Evolutionary conservation across 2,329 filamentous ascomycete species (phyloP), one percentile per base, ranked within the genome.

Genomic region (Triangularia verruculosa): DNA sequence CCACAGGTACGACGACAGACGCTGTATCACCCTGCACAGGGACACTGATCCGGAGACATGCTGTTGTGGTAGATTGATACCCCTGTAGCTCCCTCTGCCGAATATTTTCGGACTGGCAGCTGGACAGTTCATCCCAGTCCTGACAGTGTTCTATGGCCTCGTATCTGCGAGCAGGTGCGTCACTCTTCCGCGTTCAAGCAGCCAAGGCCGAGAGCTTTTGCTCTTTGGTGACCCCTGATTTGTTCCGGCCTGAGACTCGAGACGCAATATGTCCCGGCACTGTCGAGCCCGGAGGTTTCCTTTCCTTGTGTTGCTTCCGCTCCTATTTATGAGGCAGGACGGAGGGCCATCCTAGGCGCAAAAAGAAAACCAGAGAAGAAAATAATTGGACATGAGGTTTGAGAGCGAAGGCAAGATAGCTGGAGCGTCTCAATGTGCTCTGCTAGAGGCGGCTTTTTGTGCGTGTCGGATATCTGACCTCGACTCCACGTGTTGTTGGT

Each of bases 41-140:
- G 54, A 63, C 62, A 58, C 32, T 53, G 60, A 59, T 28, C 57
- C 56, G 52, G 60, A 59, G 57, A 30, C 59, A 63, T 56, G 27
- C 53, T 47, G 57, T 56, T 22, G 15, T 43, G 51, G 7, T 54
- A n/a, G 51, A 54, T 47, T 58, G 52, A 39, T 43, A 52, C n/a
- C 27, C 12, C 32, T 39, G 32, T 43, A 13, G 20, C 28, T 58
- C 17, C 22, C 22, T 59, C 47, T 15, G 4, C 57, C 57, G 57
- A 59, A 59, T 28, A 17, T 28, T 52, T 15, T 59, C 57, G 57
- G 57, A 32, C 34, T 51, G 2, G 20, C 25, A 43, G 8, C 4
- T 47, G 39, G 39, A 20, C 5, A 20, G 39, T 20, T 53, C 51
- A 54, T 54, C 51, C 39, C 47, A 30, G 34, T 59, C 25, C 34